A percentile compares a stretch with the other conserved stretches of the same genome.
phyloP scores from a whole-genome alignment of 148 eudicot species.

The Gaultheria prostrata region DNA sequence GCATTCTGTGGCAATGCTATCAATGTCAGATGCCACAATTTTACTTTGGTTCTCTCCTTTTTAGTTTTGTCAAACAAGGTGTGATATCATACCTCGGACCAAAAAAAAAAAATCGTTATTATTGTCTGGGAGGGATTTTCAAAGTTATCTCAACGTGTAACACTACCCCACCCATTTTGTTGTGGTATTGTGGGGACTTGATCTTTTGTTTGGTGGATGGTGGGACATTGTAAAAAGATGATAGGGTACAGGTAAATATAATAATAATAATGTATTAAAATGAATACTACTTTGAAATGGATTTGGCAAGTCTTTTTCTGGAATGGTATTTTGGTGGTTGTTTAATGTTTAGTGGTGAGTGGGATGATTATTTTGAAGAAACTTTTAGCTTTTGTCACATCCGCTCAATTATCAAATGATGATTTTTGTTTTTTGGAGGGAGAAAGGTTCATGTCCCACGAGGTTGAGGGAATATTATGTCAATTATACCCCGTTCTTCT shows the following conservation, averaged over 20 bases:
- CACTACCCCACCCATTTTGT: neutral
- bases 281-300: neutral
- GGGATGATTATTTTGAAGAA: slow-evolving; percentile 2
- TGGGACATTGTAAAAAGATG: slow-evolving; percentile 16
- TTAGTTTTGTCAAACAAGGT: slow-evolving; percentile 8
- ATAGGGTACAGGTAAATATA: neutral
- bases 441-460: neutral
- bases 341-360: neutral
- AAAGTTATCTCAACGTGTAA: neutral
- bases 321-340: neutral
- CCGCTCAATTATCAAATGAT: slow-evolving; percentile 3
- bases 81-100: neutral
- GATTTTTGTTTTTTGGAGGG: neutral
- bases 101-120: slow-evolving; percentile 15
- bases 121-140: slow-evolving; percentile 11
- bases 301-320: slow-evolving; percentile 2
- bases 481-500: too few relatives aligned
- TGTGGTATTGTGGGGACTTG: neutral
- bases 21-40: slow-evolving; percentile 19
- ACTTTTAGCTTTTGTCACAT: neutral
- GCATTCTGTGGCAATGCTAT: slow-evolving; percentile 22
- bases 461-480: too few relatives aligned
- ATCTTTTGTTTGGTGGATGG: slow-evolving; percentile 8
- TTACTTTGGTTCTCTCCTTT: slow-evolving; percentile 4
- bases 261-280: slow-evolving; percentile 3